Evolutionary conservation across 2,329 filamentous ascomycete genomes (phyloP).

Genomic region (Fusarium duplospermum): DNA sequence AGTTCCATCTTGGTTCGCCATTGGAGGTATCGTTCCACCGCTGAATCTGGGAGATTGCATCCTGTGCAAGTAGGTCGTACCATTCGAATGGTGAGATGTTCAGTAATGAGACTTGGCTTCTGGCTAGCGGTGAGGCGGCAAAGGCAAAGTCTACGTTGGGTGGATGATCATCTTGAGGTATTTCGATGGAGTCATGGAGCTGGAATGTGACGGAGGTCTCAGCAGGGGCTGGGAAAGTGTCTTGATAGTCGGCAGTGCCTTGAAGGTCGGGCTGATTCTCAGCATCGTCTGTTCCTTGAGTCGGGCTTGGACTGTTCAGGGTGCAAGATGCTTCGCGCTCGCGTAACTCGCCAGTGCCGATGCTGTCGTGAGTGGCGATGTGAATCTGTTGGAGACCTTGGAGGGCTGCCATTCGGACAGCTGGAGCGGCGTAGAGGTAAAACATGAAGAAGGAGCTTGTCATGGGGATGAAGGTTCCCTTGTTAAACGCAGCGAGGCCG

Average conservation of each 20-base stretch:
- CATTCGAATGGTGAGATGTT: not conserved
- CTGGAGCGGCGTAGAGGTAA: constrained; percentile 67
- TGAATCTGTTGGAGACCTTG: constrained; percentile 67
- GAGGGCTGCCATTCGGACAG: constrained; percentile 70
- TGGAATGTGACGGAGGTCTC: not conserved
- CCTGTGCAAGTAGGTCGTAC: not conserved
- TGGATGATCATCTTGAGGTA: not conserved
- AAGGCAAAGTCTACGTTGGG: not conserved
- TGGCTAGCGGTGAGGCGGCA: not conserved
- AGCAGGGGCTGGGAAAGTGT: not conserved
- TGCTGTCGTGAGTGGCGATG: constrained; percentile 70
- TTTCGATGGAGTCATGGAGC: not conserved
- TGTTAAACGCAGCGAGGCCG: constrained; percentile 68
- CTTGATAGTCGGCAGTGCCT: not conserved
- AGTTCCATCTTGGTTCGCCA: not conserved
- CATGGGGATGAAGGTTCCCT: constrained; percentile 66
- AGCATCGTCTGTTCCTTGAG: not conserved
- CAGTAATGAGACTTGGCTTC: not conserved
- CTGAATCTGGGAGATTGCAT: not conserved
- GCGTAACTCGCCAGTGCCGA: constrained; percentile 63
- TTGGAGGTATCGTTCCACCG: not conserved
- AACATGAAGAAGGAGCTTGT: constrained; percentile 74
- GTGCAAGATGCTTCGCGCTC: not conserved
- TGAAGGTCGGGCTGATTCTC: not conserved
- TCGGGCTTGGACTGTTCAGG: not conserved